Evolutionary conservation across 2,329 filamentous ascomycete genomes (phyloP), one percentile per base, ranked within the genome.

Genomic region (Exophiala lecanii-corni): DNA sequence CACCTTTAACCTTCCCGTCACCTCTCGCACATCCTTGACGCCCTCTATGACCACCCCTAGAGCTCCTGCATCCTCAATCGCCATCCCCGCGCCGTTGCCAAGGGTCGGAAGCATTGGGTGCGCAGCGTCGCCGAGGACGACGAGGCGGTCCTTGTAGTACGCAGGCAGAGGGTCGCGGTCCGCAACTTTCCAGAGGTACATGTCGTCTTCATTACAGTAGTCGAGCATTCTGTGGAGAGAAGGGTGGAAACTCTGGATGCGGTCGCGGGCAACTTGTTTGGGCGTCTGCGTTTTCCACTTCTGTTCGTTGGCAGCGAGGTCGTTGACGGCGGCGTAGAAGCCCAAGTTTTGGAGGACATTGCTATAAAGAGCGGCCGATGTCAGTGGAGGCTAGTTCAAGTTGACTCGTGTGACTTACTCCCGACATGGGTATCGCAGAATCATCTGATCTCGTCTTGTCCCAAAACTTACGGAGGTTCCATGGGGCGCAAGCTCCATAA

Each of bases 71-170:
- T 67, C 63, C 43, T 69, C 66, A 15, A 69, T 57, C 1, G 63
- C 60, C 54, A 64, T 61, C 2, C 60, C 59, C 0, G 60, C 63
- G 5, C 65, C 65, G 5, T 64, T 55, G 2, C 61, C 64, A 3
- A 62, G 62, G 35, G 59, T 65, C 1, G 64, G 63, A 33, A 63
- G 59, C 12, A 55, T 59, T 6, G 64, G 60, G 41, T 68, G 66
- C 3, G 64, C 65, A 16, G 65, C 62, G 37, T 68, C 64, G 10
- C 66, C 66, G 34, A 63, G 57, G 36, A 68, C 58, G 18, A 54
- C 54, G 9, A 64, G 51, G 3, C 48, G 37, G 15, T 55, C 55
- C 4, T 51, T 54, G 47, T 41, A 46, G 47, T 63, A 65, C 12
- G 46, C 57, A n/a, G 60, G 59, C 16, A 47, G 9, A 13, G 47